phyloP scores from a whole-genome alignment of 176 grass and related monocot species.

The Pontederia paniculata region DNA sequence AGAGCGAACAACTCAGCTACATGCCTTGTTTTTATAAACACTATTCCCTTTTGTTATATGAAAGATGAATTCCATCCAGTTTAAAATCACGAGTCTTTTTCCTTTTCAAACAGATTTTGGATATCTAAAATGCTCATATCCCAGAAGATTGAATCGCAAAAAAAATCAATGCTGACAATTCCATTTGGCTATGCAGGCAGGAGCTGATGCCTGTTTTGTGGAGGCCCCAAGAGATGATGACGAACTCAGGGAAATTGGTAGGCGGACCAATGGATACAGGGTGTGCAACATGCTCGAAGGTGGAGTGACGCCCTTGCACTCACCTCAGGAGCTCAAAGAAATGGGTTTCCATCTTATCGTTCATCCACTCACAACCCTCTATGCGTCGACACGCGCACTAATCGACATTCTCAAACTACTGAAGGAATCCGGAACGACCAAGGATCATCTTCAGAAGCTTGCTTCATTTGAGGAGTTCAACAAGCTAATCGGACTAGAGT shows the following conservation, averaged over 20 bases:
- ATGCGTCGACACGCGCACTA: constrained; percentile 25
- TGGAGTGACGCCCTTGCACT: constrained; percentile 36
- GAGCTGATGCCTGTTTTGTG: constrained; percentile 37
- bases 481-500: constrained; percentile 26
- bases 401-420: constrained; percentile 31
- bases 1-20: too few species aligned
- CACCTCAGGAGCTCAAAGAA: constrained; percentile 31
- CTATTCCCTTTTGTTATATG: too few species aligned
- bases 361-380: constrained; percentile 31
- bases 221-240: constrained; percentile 35
- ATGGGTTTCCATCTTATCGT: constrained; percentile 40
- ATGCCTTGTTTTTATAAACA: too few species aligned
- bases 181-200: constrained; percentile 15
- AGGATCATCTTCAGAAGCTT: constrained; percentile 28
- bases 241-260: constrained; percentile 27
- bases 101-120: too few species aligned
- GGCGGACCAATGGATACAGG: constrained; percentile 18
- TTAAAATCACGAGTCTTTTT: too few species aligned
- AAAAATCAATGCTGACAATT: too few species aligned
- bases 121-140: too few species aligned
- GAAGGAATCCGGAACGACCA: constrained; percentile 24
- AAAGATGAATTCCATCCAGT: too few species aligned
- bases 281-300: constrained; percentile 47
- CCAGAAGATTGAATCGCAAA: too few species aligned
- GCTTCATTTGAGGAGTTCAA: constrained; percentile 42